phyloP scores from a whole-genome alignment of 2,329 filamentous ascomycete genomes.

The Coleophoma crateriformis region DNA sequence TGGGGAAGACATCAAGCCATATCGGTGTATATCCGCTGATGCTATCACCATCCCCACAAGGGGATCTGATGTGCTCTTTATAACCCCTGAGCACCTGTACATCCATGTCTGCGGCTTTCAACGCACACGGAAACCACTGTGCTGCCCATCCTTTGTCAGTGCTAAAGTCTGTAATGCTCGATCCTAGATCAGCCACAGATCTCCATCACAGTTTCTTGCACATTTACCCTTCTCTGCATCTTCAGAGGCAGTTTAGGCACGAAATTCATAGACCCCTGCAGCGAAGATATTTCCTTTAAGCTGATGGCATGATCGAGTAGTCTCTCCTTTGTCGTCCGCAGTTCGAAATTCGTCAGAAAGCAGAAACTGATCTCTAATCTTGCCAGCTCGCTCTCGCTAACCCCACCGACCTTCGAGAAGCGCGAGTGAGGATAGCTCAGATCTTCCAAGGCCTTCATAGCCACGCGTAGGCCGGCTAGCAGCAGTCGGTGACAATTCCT shows the following conservation, averaged over 20 bases:
- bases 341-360: constrained; percentile 79
- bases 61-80: not conserved
- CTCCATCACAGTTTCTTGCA: constrained; percentile 18
- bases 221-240: constrained; percentile 14
- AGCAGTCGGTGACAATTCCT: constrained; percentile 84
- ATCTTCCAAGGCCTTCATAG: constrained; percentile 94
- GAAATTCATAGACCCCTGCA: constrained; percentile 25
- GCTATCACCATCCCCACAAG: not conserved
- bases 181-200: constrained; percentile 6
- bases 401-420: constrained; percentile 82
- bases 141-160: too few relatives aligned
- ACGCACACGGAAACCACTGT: too few relatives aligned
- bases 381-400: constrained; percentile 75
- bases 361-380: constrained; percentile 86
- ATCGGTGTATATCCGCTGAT: not conserved
- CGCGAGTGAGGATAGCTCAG: constrained; percentile 79
- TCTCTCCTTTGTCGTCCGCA: constrained; percentile 56
- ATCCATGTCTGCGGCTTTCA: too few relatives aligned
- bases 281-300: constrained; percentile 28
- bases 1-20: not conserved
- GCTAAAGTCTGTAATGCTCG: too few relatives aligned
- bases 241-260: constrained; percentile 21
- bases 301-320: constrained; percentile 43
- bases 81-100: too few relatives aligned
- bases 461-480: constrained; percentile 77